Evolutionary conservation across 192 early-diverging fungal species (phyloP), one percentile per base, ranked within the genome.

Genomic region (Haplosporangium gracile): DNA sequence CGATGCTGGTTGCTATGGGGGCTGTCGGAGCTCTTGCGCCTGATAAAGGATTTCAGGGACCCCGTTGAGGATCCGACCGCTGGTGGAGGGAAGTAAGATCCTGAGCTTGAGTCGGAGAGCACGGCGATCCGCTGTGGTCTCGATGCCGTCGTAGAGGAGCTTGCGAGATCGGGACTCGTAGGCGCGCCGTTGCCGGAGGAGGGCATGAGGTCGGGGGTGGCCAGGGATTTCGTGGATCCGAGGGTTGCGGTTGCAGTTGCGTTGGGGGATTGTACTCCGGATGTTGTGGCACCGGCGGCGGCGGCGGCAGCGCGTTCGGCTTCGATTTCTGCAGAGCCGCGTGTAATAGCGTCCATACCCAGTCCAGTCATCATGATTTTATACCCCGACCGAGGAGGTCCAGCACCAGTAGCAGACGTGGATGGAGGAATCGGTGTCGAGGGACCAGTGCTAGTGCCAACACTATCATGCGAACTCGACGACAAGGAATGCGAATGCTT

Each of bases 311-410:
- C 9, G 13, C 60, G 9, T 32, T 65, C 60, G 29, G 29, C 60
- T 13, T 34, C 60, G 26, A 65, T 65, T 29, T 65, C 60, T 8
- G 10, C n/a, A 32, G 60, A 65, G 29, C 60, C 10, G 29, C 73
- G 42, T 0, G 63, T 34, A 11, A 69, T 45, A 5, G 18, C 63
- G 10, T 81, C 79, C 6, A 75, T 15, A 5, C 63, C 73, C 71
- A 75, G 45, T 29, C 79, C 79, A 24, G 79, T 70, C 0, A 79
- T 39, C 9, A 71, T 34, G 49, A 79, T 18, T 15, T 4, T 26
- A 9, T 4, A 15, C 1, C 1, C 49, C 11, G 55, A 26, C 26
- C 36, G 47, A 13, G 43, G 13, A 45, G 43, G 9, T 15, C 20
- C 55, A 8, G 69, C 1, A 8, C 6, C 13, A 4, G n/a, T 34